phyloP scores from a whole-genome alignment of 2,329 filamentous ascomycete species.

The Aspergillus oerlinghausenensis region DNA sequence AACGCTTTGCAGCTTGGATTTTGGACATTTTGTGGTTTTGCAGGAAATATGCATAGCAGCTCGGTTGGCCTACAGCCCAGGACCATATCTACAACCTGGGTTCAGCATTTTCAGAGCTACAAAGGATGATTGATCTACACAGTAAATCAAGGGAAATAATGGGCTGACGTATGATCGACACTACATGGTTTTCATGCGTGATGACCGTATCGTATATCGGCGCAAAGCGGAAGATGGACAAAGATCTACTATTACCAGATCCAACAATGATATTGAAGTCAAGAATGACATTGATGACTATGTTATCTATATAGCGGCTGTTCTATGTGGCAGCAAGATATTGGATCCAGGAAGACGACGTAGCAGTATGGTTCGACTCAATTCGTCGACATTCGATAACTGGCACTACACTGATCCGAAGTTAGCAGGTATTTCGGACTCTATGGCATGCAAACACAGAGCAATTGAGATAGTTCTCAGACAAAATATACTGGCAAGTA shows the following conservation, averaged over 20 bases:
- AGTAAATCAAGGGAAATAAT: not conserved
- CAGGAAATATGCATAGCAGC: not conserved
- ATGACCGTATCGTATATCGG: not conserved
- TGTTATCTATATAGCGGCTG: not conserved
- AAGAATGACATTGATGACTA: not conserved
- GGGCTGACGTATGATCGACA: not conserved
- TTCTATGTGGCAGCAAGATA: not conserved
- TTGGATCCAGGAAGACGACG: too few relatives aligned
- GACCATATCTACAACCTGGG: not conserved
- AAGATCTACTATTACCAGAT: not conserved
- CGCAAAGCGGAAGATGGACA: not conserved
- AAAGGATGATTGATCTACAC: too few relatives aligned
- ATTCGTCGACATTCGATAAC: not conserved
- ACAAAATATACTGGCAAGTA: constrained; percentile 69
- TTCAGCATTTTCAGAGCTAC: not conserved
- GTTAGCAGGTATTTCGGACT: not conserved
- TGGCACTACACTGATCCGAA: not conserved
- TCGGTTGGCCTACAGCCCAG: not conserved
- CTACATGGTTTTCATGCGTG: not conserved
- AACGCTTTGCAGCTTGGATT: not conserved
- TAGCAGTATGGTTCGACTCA: not conserved
- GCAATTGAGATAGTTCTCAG: constrained; percentile 44
- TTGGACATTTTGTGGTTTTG: not conserved
- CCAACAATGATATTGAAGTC: not conserved
- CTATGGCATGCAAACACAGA: not conserved